Conservation (phyloP, 345 rosid species). For the Eucalyptus fibrosa region DNA sequence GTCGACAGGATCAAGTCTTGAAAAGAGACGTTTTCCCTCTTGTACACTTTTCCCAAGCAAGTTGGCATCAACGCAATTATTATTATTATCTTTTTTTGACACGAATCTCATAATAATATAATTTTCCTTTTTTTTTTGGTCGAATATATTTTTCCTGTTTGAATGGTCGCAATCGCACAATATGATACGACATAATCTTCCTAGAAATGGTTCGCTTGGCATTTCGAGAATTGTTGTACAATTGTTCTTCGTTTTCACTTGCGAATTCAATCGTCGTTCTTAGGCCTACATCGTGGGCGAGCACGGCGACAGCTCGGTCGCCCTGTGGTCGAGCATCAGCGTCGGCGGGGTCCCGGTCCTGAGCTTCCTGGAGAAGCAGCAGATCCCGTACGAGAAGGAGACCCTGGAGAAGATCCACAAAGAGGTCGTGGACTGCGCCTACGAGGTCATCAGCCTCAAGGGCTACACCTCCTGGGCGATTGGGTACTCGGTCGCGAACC, state of each 20-base stretch:
- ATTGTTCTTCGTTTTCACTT: not conserved
- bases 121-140: not conserved
- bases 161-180: not conserved
- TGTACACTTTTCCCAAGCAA: not conserved
- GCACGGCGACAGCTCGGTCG: constrained; percentile 97
- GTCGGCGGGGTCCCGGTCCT: constrained; percentile 82
- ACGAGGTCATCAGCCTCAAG: constrained; percentile 74
- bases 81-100: not conserved
- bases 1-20: not conserved
- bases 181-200: not conserved
- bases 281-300: constrained; percentile 88
- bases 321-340: constrained; percentile 91
- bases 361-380: constrained; percentile 59
- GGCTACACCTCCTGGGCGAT: constrained; percentile 98
- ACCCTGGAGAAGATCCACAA: constrained; percentile 74
- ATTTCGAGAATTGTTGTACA: not conserved
- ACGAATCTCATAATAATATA: not conserved
- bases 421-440: constrained; percentile 53
- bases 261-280: not conserved
- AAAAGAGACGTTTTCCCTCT: not conserved
- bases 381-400: constrained; percentile 65
- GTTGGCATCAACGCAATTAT: not conserved
- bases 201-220: not conserved
- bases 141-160: not conserved
- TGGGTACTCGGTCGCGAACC: constrained; percentile 81